These are phyloP conservation scores for Kazachstania martiniae DNA, from an alignment of 805 yeast species.

Conservation along the genomic window DNA sequence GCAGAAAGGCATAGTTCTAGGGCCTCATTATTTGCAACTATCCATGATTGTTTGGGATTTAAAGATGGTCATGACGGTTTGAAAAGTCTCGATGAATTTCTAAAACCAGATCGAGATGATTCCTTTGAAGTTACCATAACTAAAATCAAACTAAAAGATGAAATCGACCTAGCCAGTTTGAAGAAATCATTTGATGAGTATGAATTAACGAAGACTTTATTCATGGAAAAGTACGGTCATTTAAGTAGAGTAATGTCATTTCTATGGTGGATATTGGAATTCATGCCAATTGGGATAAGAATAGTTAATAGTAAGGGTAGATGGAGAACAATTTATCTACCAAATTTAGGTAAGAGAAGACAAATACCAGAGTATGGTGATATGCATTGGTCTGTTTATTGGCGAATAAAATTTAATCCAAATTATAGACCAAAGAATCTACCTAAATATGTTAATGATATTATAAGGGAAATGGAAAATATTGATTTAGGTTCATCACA, in stretches of 20 bases:
- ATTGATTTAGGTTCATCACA: not conserved
- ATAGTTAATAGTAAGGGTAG: constrained; percentile 36
- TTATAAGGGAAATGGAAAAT: constrained; percentile 14
- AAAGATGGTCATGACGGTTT: not conserved
- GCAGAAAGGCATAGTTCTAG: constrained; percentile 30
- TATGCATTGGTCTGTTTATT: constrained; percentile 56
- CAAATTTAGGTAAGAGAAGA: constrained; percentile 47
- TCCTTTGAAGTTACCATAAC: not conserved
- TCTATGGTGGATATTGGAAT: constrained; percentile 54
- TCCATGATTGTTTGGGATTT: constrained; percentile 38
- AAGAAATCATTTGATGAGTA: not conserved
- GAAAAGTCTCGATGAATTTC: too few species aligned
- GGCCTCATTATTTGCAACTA: constrained; percentile 36
- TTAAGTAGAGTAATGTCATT: constrained; percentile 11
- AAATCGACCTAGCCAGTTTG: too few species aligned
- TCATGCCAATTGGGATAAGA: constrained; percentile 47
- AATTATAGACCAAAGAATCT: constrained; percentile 38
- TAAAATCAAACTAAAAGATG: not conserved
- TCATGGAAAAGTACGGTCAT: constrained; percentile 4
- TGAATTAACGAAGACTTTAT: not conserved
- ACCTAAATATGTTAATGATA: constrained; percentile 27
- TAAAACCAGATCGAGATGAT: not conserved
- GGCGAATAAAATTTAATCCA: constrained; percentile 38
- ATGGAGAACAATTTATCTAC: constrained; percentile 41
- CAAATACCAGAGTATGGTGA: constrained; percentile 36